A percentile compares a stretch with the other conserved stretches of the same genome.
Conservation (phyloP, 2,329 filamentous ascomycete species). For the Paraconiothyrium brasiliense region DNA sequence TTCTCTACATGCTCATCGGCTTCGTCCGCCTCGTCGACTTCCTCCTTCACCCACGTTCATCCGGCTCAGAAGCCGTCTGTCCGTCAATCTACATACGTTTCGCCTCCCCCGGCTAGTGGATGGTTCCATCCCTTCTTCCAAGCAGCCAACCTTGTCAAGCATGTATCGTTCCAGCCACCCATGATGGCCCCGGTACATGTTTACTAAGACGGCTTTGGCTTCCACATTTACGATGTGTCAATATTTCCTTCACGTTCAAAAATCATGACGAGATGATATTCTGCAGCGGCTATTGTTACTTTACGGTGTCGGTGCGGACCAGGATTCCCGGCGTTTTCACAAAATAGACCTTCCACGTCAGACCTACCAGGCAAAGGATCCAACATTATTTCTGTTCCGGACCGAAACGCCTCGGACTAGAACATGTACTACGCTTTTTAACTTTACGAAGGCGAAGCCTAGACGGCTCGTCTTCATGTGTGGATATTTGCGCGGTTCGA, state of each 20-base stretch:
- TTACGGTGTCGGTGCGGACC: constrained; percentile 41
- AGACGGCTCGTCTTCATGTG: constrained; percentile 34
- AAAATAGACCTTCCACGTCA: constrained; percentile 41
- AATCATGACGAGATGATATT: constrained; percentile 50
- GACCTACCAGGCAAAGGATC: constrained; percentile 17
- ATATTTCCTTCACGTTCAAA: constrained; percentile 43
- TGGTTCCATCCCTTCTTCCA: constrained; percentile 54
- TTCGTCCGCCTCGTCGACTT: constrained; percentile 48
- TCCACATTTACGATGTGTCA: constrained; percentile 43
- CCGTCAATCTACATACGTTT: constrained; percentile 50
- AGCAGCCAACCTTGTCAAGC: constrained; percentile 52
- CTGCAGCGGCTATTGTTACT: constrained; percentile 34
- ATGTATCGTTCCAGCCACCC: constrained; percentile 52
- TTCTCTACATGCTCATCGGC: constrained; percentile 51
- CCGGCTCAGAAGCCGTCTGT: constrained; percentile 40
- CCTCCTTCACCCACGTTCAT: constrained; percentile 45
- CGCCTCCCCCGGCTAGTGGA: constrained; percentile 44
- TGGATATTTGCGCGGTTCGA: constrained; percentile 13
- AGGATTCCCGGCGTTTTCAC: constrained; percentile 37
- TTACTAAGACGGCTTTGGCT: constrained; percentile 37
- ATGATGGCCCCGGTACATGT: constrained; percentile 51
- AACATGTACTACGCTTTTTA: constrained; percentile 42
- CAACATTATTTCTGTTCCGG: constrained; percentile 10
- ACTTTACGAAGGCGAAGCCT: constrained; percentile 39
- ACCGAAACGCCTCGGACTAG: constrained; percentile 30